Evolutionary conservation across 495 filamentous ascomycete species (phyloP).

Genomic region (Neurospora sp.): DNA sequence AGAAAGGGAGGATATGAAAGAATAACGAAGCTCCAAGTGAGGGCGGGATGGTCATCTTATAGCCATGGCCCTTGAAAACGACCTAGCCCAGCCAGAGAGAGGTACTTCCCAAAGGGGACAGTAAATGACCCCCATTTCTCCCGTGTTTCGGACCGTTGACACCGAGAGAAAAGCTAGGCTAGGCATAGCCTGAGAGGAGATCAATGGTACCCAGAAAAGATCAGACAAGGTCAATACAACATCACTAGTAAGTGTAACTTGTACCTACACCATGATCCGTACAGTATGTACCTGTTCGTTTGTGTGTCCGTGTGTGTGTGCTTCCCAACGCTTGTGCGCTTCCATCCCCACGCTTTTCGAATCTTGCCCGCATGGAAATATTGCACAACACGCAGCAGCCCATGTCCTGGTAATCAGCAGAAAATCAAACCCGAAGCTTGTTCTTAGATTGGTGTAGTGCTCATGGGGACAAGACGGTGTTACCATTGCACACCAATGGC

Average conservation of each 20-base stretch:
- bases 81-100: background rate
- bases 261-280: background rate
- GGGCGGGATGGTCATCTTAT: slow-evolving; percentile 13
- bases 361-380: background rate
- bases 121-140: slow-evolving; percentile 23
- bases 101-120: background rate
- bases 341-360: background rate
- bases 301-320: background rate
- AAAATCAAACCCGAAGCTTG: background rate
- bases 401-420: background rate
- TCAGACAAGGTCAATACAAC: background rate
- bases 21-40: background rate
- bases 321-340: background rate
- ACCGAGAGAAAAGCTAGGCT: slow-evolving; percentile 35
- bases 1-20: background rate
- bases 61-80: background rate
- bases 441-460: background rate
- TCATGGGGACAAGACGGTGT: background rate
- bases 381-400: background rate
- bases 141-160: slow-evolving; percentile 38
- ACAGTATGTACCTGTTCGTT: background rate
- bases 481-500: background rate
- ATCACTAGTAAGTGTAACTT: background rate
- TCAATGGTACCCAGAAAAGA: background rate
- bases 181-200: slow-evolving; percentile 24